These are phyloP conservation scores for Leptographium lundbergii DNA, from an alignment of 2,329 filamentous ascomycete genomes.

Conservation along the genomic window DNA sequence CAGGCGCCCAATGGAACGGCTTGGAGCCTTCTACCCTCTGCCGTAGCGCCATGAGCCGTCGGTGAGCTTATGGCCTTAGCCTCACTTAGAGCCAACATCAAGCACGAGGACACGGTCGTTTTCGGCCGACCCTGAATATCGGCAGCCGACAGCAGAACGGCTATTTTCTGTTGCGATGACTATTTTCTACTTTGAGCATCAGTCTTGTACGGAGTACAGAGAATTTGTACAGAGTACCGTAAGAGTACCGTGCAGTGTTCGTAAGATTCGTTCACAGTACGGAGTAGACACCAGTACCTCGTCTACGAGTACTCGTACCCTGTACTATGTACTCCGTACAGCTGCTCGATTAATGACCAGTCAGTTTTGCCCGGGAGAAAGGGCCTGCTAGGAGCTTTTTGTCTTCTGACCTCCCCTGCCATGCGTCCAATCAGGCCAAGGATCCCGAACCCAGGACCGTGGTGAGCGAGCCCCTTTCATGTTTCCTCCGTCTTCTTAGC, in stretches of 20 bases:
- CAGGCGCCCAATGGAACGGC: not conserved
- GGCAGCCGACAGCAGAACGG: not conserved
- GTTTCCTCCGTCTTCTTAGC: not conserved
- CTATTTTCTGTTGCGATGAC: no score
- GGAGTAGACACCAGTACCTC: no score
- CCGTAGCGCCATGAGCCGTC: not conserved
- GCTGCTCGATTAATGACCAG: not conserved
- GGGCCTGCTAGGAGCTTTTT: not conserved
- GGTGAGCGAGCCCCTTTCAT: not conserved
- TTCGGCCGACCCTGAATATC: not conserved
- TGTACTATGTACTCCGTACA: not conserved
- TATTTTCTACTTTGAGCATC: no score
- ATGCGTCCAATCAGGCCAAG: not conserved
- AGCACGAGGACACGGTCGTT: not conserved
- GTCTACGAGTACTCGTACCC: no score
- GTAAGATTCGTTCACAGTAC: no score
- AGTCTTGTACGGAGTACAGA: no score
- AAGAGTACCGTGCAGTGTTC: no score
- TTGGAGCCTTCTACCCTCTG: not conserved
- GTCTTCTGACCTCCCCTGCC: not conserved
- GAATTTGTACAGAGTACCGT: no score
- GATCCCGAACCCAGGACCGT: not conserved
- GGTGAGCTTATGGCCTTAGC: not conserved
- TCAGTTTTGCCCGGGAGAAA: not conserved
- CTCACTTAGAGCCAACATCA: not conserved